Percentiles rank a stretch among this genome's conserved stretches.
phyloP scores from a whole-genome alignment of 1,284 basidiomycete species.

The Ustilago vetiveriae region DNA sequence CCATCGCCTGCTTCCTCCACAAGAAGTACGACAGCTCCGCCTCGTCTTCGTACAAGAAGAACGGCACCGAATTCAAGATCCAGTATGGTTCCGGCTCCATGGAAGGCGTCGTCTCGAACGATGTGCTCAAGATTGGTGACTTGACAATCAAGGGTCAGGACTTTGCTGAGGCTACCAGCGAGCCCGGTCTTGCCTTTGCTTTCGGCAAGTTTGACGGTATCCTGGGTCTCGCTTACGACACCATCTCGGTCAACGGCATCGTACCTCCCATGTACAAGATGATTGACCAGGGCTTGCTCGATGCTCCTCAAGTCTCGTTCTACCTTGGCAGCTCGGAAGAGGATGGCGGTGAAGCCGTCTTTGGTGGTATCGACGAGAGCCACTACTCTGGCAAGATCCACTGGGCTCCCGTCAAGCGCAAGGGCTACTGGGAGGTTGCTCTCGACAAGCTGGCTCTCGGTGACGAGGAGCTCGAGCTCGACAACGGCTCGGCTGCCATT shows the following conservation, averaged over 20 bases:
- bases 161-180: slow-evolving; percentile 96
- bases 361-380: slow-evolving; percentile 85
- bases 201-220: slow-evolving; percentile 92
- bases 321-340: slow-evolving; percentile 85
- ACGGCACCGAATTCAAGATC: slow-evolving; percentile 90
- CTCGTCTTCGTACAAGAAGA: slow-evolving; percentile 89
- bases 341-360: slow-evolving; percentile 90
- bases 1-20: slow-evolving; percentile 98
- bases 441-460: slow-evolving; percentile 69
- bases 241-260: slow-evolving; percentile 93
- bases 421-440: slow-evolving; percentile 86
- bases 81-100: slow-evolving; percentile 96
- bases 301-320: slow-evolving; percentile 92
- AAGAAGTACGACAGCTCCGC: slow-evolving; percentile 85
- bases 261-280: slow-evolving; percentile 95
- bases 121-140: slow-evolving; percentile 85
- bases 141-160: slow-evolving; percentile 80
- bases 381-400: slow-evolving; percentile 84
- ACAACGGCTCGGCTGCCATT: slow-evolving; percentile 83
- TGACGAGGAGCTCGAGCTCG: slow-evolving; percentile 82
- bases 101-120: slow-evolving; percentile 93
- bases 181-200: slow-evolving; percentile 96
- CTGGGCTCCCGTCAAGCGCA: slow-evolving; percentile 92
- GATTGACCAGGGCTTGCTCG: slow-evolving; percentile 84
- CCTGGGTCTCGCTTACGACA: slow-evolving; percentile 92